Evolutionary conservation across 2,329 filamentous ascomycete species (phyloP).

Genomic region (Rachicladosporium sp.): DNA sequence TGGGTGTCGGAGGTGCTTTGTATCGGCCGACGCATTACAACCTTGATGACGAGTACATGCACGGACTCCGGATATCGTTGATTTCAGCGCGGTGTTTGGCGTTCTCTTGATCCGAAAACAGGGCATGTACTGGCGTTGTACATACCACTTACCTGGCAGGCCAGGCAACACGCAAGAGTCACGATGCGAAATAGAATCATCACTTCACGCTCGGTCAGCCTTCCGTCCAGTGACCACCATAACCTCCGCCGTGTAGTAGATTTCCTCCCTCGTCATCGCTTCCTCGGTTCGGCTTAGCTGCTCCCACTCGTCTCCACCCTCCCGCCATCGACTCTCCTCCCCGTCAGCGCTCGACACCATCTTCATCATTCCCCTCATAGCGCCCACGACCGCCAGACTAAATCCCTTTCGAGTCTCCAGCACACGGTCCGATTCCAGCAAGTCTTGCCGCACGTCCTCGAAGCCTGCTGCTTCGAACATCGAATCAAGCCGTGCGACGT

Average conservation of each 20-base stretch:
- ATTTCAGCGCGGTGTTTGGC: too few species aligned
- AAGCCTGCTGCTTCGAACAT: slow-evolving; percentile 3
- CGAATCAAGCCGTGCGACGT: background rate
- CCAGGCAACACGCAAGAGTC: background rate
- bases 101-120: too few species aligned
- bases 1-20: slow-evolving; percentile 15
- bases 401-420: slow-evolving; percentile 4
- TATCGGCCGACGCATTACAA: slow-evolving; percentile 6
- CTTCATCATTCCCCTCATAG: background rate
- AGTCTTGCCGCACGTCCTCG: slow-evolving; percentile 6
- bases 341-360: slow-evolving; percentile 1
- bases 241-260: slow-evolving; percentile 9
- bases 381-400: slow-evolving; percentile 1
- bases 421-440: slow-evolving; percentile 10
- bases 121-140: too few species aligned
- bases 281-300: slow-evolving; percentile 1
- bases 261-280: slow-evolving; percentile 5
- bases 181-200: background rate
- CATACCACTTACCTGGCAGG: too few species aligned
- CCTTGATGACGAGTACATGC: too few species aligned
- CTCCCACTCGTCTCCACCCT: slow-evolving; percentile 1
- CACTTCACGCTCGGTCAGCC: background rate
- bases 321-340: background rate
- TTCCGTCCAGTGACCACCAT: slow-evolving; percentile 6
- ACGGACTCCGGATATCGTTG: too few species aligned